Evolutionary conservation across 495 filamentous ascomycete genomes (phyloP).

Genomic region (Aspergillus coremiiformis): DNA sequence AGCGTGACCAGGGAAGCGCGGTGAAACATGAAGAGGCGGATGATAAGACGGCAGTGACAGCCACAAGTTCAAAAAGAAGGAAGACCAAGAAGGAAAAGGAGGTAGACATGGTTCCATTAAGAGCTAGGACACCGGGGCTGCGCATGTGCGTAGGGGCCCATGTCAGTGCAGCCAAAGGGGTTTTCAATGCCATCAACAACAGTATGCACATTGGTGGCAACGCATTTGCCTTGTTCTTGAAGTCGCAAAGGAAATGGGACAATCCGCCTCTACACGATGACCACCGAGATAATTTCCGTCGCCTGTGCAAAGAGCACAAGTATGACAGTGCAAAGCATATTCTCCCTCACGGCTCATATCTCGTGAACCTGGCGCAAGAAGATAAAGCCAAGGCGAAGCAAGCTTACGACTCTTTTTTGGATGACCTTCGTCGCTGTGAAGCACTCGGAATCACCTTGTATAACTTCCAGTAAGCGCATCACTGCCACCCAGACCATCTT

Average conservation of each 20-base stretch:
- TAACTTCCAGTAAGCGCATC: constrained; percentile 71
- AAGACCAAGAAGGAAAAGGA: constrained; percentile 41
- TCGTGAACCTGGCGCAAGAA: constrained; percentile 86
- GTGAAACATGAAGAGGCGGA: constrained; percentile 12
- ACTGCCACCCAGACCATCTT: background rate
- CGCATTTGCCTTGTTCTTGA: constrained; percentile 88
- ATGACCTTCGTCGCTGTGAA: constrained; percentile 85
- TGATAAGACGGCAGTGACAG: constrained; percentile 13
- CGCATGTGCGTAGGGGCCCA: constrained; percentile 89
- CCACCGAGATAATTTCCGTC: constrained; percentile 57
- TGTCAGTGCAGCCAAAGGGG: constrained; percentile 80
- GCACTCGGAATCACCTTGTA: constrained; percentile 82
- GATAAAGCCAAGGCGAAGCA: constrained; percentile 76
- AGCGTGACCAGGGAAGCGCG: background rate
- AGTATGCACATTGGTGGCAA: constrained; percentile 76
- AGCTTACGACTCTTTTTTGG: constrained; percentile 77
- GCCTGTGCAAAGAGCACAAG: constrained; percentile 56
- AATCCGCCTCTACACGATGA: constrained; percentile 69
- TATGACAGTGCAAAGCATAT: constrained; percentile 67
- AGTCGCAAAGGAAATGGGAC: constrained; percentile 92
- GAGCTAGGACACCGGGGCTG: constrained; percentile 56
- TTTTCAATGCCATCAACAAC: constrained; percentile 83
- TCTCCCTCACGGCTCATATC: constrained; percentile 89
- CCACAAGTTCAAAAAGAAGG: constrained; percentile 15
- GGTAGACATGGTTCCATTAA: constrained; percentile 54